Evolutionary conservation across 208 protist species (phyloP).

Genomic region (Trypanosomatidae sp.): DNA sequence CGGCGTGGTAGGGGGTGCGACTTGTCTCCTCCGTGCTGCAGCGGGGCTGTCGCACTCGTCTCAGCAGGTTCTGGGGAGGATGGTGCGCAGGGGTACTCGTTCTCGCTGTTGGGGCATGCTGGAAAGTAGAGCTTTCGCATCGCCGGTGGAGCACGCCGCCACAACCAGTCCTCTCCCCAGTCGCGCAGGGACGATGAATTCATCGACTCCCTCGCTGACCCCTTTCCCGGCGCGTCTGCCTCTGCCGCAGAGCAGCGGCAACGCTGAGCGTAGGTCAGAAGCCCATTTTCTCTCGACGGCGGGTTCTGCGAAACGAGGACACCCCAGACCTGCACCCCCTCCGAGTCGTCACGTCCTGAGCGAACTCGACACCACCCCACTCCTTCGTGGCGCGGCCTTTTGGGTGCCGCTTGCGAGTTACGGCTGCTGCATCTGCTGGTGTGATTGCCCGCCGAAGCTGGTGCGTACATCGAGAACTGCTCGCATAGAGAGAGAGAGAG

Average conservation of each 20-base stretch:
- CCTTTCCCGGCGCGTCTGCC: not conserved
- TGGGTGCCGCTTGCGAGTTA: not conserved
- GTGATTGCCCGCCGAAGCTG: not conserved
- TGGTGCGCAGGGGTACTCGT: not conserved
- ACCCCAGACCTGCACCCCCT: slow-evolving; percentile 24
- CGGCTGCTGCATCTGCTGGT: not conserved
- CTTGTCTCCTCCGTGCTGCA: not conserved
- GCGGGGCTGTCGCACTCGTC: not conserved
- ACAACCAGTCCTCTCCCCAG: slow-evolving; percentile 4
- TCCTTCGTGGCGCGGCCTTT: not conserved
- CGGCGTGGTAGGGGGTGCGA: not conserved
- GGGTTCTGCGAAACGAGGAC: slow-evolving; percentile 24
- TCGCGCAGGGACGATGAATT: not conserved
- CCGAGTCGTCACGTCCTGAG: not conserved
- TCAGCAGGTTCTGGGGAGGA: not conserved
- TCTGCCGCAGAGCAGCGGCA: not conserved
- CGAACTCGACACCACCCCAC: not conserved
- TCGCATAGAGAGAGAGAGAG: not conserved
- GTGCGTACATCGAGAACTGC: not conserved
- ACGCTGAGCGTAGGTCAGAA: slow-evolving; percentile 14
- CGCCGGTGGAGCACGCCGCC: not conserved
- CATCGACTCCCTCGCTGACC: too few species aligned
- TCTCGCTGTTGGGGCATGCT: not conserved
- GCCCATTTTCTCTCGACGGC: slow-evolving; percentile 25
- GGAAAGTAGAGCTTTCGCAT: slow-evolving; percentile 1